Evolutionary conservation across 2,329 filamentous ascomycete genomes (phyloP), one percentile per base, ranked within the genome.

Genomic region (Phoma herbarum): DNA sequence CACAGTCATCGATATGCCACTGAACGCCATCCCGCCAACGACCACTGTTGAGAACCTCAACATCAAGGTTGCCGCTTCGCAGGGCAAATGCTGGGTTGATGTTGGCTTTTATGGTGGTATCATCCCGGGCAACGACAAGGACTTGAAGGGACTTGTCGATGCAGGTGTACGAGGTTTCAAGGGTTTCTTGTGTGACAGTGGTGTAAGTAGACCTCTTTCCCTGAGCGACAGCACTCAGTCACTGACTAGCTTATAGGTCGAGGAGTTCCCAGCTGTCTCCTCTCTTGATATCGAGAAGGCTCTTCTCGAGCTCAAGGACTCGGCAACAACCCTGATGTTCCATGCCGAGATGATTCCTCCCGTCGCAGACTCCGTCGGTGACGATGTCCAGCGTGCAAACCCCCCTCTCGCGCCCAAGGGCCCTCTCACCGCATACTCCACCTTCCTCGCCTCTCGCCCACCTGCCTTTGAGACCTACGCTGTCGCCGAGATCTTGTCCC

Each of bases 331-430:
- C 0, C 87, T 98, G 69, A 98, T 99, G 94, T 99, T 99, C 81
- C 95, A 99, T 75, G 95, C 95, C 56, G 95, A 99, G 78, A 98
- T 97, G 93, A 89, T 96, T 12, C 93, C 94, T n/a, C 91, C 92
- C 18, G 90, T 93, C 65, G 80, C 90, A 48, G 86, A 87, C 65
- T 93, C 91, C 0, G 90, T 93, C 2, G 90, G 91, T 52, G 92
- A 95, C 75, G 87, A 88, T 25, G 88, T 92, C 4, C 89, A 91
- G 70, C 78, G 80, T 25, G 91, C 90, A 0, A 82, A 85, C 7
- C 86, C 91, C 18, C 90, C 91, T 0, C 80, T 90, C 7, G 86
- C 85, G 0, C 91, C 91, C 4, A 83, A 84, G 26, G 92, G 92
- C 16, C 87, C 90, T 11, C 81, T 93, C 25, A 89, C 88, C 52